phyloP scores from a whole-genome alignment of 1,284 basidiomycete species.

The Ceratobasidium papillatum region DNA sequence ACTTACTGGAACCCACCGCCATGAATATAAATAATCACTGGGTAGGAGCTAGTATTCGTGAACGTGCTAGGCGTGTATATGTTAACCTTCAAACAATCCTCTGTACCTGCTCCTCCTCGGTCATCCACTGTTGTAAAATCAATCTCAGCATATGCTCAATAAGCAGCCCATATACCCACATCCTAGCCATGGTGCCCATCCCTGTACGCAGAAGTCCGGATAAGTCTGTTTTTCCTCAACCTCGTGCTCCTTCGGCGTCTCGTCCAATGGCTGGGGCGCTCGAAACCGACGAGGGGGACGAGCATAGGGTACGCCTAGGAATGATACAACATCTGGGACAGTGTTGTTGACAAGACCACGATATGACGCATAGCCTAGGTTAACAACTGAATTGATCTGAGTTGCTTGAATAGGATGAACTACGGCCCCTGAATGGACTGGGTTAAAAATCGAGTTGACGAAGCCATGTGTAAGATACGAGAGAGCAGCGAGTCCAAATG shows the following conservation, averaged over 20 bases:
- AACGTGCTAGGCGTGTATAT: conserved; percentile 53
- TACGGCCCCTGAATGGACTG: background rate
- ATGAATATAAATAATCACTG: conserved; percentile 73
- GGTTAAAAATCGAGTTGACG: background rate
- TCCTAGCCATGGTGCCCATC: conserved; percentile 15
- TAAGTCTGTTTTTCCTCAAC: conserved; percentile 33
- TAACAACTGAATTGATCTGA: conserved; percentile 31
- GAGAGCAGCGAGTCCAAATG: background rate
- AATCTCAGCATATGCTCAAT: background rate
- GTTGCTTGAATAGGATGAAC: background rate
- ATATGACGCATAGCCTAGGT: conserved; percentile 52
- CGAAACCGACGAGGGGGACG: conserved; percentile 56
- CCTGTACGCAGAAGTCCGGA: conserved; percentile 29
- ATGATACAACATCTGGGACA: conserved; percentile 58
- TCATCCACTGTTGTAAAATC: conserved; percentile 54
- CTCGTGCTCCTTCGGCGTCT: conserved; percentile 36
- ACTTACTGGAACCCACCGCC: conserved; percentile 56
- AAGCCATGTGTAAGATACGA: background rate
- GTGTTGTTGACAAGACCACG: conserved; percentile 59
- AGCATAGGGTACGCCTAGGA: conserved; percentile 60
- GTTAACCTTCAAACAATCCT: conserved; percentile 61
- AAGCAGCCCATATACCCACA: background rate
- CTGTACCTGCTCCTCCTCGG: conserved; percentile 67
- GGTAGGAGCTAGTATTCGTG: conserved; percentile 56
- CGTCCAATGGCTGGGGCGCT: conserved; percentile 52